Percentiles rank a stretch among this genome's conserved stretches.
Conservation (phyloP, 768 basidiomycete species). For the Calvatia gigantea region DNA sequence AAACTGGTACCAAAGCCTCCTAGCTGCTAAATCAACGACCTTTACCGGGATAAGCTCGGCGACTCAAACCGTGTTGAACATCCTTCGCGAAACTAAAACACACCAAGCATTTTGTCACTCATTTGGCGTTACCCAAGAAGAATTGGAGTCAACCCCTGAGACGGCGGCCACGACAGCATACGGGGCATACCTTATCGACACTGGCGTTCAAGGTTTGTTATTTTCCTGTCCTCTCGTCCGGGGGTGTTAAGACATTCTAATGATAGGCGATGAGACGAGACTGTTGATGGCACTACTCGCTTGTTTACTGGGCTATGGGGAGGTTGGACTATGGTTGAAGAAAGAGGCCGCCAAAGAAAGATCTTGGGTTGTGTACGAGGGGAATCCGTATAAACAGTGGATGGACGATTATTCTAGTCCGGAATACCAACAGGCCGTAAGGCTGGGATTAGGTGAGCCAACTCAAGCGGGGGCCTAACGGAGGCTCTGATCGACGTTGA, state of each 20-base stretch:
- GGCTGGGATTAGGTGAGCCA: constrained; percentile 63
- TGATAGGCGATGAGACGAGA: constrained; percentile 63
- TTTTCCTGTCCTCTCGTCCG: neutral
- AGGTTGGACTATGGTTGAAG: constrained; percentile 84
- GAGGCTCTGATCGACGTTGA: neutral
- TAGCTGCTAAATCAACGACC: constrained; percentile 72
- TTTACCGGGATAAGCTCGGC: constrained; percentile 63
- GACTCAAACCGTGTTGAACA: constrained; percentile 56
- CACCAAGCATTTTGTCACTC: constrained; percentile 68
- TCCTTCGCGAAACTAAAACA: constrained; percentile 67
- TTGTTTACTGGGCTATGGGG: constrained; percentile 89
- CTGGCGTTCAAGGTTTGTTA: constrained; percentile 60
- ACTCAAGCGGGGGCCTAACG: neutral
- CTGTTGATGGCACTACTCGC: constrained; percentile 80
- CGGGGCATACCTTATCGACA: constrained; percentile 80
- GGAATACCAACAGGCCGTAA: constrained; percentile 70
- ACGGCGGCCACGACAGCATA: constrained; percentile 78
- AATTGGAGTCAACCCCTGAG: constrained; percentile 62
- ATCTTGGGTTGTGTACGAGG: constrained; percentile 55
- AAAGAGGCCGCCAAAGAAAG: constrained; percentile 43
- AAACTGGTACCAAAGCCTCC: constrained; percentile 42
- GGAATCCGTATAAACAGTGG: constrained; percentile 75
- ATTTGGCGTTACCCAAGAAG: constrained; percentile 63
- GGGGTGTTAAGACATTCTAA: too few species aligned
- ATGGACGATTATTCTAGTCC: constrained; percentile 78